A percentile compares a stretch with the other conserved stretches of the same genome.
Evolutionary conservation across 495 filamentous ascomycete species (phyloP).

Genomic region (Xylaria curta): DNA sequence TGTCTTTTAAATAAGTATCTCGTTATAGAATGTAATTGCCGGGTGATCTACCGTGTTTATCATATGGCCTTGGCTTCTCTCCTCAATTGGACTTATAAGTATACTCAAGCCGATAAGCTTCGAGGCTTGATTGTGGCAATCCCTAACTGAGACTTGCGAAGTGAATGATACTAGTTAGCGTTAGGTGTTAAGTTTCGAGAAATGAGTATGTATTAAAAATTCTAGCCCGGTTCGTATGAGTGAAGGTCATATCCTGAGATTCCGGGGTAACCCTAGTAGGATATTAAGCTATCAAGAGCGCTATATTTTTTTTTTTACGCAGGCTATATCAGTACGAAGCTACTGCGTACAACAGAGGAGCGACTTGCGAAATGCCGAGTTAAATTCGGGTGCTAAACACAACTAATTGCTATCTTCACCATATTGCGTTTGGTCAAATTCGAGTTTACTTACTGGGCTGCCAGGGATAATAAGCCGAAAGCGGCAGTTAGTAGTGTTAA

Average conservation of each 20-base stretch:
- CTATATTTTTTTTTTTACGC: background rate
- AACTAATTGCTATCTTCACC: background rate
- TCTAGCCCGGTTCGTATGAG: background rate
- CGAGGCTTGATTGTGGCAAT: background rate
- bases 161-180: background rate
- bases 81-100: background rate
- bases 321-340: background rate
- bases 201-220: background rate
- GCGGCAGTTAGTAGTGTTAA: conserved; percentile 19
- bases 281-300: background rate
- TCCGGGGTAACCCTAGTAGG: background rate
- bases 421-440: background rate
- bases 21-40: background rate
- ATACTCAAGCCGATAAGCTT: background rate
- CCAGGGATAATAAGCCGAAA: conserved; percentile 1
- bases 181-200: too few relatives aligned
- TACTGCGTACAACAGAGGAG: background rate
- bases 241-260: background rate
- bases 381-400: background rate
- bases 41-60: background rate
- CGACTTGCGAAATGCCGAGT: background rate
- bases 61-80: background rate
- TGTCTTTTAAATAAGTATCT: background rate
- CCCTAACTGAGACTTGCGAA: background rate
- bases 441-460: background rate